Evolutionary conservation across 306 rosid genomes (phyloP), one percentile per base, ranked within the genome.

Genomic region (Rubus parviflorus): DNA sequence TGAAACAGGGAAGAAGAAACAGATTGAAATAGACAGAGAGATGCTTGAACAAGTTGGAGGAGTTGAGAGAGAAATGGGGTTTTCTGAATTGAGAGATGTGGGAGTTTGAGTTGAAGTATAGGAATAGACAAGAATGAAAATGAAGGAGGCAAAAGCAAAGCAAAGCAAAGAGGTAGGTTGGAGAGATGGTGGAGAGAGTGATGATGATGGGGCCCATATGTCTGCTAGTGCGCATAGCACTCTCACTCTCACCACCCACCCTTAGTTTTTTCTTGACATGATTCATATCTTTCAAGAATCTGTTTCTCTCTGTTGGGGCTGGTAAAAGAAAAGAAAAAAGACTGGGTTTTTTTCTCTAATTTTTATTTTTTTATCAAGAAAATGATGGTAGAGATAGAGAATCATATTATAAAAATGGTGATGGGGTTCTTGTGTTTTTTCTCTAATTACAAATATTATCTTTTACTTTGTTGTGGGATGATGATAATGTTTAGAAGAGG

Each of bases 201-300:
- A 87, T 86, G 85, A 67, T 62, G 71, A 75, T 85, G 89, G 93
- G 89, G 15, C 85, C 93, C 85, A 64, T 22, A 38, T 87, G 89
- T 87, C 89, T 84, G 81, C 74, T 82, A 75, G 89, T 89, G 93
- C 89, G 84, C 91, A 77, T 52, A 57, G 82, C 85, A 82, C 88
- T 72, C 69, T 63, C 11, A 23, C 23, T 30, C 61, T 51, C 84
- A 64, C 70, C 61, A 77, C 68, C 74, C 62, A 69, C 75, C 74
- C 20, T 51, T 10, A 14, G 1, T 51, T 74, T 71, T 73, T 58
- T 22, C 73, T 78, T 58, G 75, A 51, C 85, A 85, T 74, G 65
- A 47, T 81, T 83, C 83, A 75, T 84, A 77, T 72, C 64, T 66
- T 64, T 68, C 38, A 14, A 52, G 88, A 82, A 80, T 81, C 80